Evolutionary conservation across 257 asterid species (phyloP), one percentile per base, ranked within the genome.

Genomic region (Gardenia jasminoides): DNA sequence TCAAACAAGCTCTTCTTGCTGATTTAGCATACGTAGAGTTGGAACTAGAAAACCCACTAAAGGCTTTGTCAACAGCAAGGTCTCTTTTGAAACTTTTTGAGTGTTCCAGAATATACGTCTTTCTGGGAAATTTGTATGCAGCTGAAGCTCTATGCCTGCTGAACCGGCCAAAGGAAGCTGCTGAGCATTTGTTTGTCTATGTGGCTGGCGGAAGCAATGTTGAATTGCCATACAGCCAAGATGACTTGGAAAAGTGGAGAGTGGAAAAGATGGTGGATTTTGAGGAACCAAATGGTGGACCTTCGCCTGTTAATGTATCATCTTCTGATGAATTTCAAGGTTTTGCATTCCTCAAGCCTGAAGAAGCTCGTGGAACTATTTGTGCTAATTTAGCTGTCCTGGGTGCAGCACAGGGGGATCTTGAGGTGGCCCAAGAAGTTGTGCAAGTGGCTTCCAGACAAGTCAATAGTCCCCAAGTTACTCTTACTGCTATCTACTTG

Each of bases 61-160:
- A 80, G 75, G 98, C 98, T 76, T 87, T 94, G 65, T 74, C 85
- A 22, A 56, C 80, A 13, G 94, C 97, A 36, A 90, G 77, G 74
- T 82, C 95, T 78, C 92, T 94, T 24, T 54, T 94, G 82, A 79
- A 85, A 80, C 86, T 87, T 65, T 85, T 88, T 0, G 90, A 84
- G 15, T 90, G 92, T 80, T 89, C 91, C 56, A 88, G 78, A 78
- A 84, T 88, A 75, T 86, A 92, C 74, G 6, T 83, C 24, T 94
- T 90, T 73, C 69, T 92, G 62, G 98, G 96, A 26, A 85, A 87
- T 36, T 75, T 91, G 87, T 93, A 94, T 72, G 93, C 90, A 67
- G 91, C 98, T 22, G 99, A 94, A 82, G 99, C 99, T 78, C 73
- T 94, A 48, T 94, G 98, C 94, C 67, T 86, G 79, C 89, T 94